Percentiles rank a stretch among this genome's conserved stretches.
phyloP scores from a whole-genome alignment of 768 basidiomycete species.

The Clitopilus passeckerianus region DNA sequence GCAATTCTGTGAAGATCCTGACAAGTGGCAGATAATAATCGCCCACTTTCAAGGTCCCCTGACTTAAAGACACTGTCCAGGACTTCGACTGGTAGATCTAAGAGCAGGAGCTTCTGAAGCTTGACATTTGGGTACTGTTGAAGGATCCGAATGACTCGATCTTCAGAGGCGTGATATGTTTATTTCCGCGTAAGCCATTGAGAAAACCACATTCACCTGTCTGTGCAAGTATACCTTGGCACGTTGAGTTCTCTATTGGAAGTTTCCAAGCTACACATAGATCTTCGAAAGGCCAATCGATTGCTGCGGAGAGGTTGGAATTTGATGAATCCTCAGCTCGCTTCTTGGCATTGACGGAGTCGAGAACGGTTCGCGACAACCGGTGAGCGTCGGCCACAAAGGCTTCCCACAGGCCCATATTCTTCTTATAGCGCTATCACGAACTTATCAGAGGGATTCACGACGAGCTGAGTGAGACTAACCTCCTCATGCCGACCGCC shows the following conservation, averaged over 20 bases:
- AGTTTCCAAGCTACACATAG: neutral
- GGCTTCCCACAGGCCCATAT: neutral
- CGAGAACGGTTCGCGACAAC: neutral
- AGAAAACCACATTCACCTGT: too few relatives aligned
- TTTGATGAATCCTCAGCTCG: neutral
- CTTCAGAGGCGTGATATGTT: neutral
- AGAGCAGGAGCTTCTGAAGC: neutral
- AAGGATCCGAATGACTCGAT: neutral
- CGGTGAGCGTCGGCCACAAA: neutral
- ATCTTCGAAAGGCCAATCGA: neutral
- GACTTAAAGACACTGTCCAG: neutral
- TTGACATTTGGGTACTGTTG: neutral
- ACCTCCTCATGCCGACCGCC: neutral
- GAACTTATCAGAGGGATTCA: neutral
- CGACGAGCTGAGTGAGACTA: neutral
- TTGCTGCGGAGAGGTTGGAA: neutral
- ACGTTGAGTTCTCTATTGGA: neutral
- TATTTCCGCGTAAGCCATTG: neutral
- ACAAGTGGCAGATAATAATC: neutral
- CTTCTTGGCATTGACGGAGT: neutral
- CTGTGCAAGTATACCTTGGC: too few relatives aligned
- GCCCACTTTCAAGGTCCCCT: neutral
- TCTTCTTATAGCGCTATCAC: neutral
- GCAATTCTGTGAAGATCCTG: neutral
- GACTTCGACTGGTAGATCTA: neutral